Percentiles rank a stretch among this genome's conserved stretches.
phyloP scores from a whole-genome alignment of 352 stramenopile species.

The Pythium phragmiticola region DNA sequence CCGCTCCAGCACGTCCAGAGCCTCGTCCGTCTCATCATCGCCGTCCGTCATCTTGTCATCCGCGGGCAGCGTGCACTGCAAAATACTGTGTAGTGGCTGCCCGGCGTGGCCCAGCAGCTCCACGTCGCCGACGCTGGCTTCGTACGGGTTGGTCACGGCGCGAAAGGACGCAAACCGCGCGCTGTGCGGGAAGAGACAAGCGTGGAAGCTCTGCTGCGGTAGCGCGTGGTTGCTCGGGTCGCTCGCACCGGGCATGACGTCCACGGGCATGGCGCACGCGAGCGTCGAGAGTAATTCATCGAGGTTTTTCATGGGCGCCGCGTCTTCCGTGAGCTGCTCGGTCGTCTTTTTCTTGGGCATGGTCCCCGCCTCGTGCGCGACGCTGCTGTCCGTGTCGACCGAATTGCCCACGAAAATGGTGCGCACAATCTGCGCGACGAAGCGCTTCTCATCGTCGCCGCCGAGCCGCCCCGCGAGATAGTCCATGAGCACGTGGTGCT shows the following conservation, averaged over 20 bases:
- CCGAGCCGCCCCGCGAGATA: slow-evolving; percentile 73
- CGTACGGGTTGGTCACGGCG: slow-evolving; percentile 93
- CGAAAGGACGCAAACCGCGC: slow-evolving; percentile 79
- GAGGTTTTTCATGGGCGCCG: slow-evolving; percentile 57
- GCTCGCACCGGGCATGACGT: slow-evolving; percentile 86
- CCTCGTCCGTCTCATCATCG: slow-evolving; percentile 28
- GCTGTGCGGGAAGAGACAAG: slow-evolving; percentile 89
- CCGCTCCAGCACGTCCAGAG: slow-evolving; percentile 56
- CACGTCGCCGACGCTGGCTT: slow-evolving; percentile 58
- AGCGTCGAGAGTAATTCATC: slow-evolving; percentile 77
- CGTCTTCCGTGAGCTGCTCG: slow-evolving; percentile 40
- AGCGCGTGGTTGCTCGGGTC: slow-evolving; percentile 90
- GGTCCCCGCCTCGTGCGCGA: not conserved
- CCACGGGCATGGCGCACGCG: slow-evolving; percentile 83
- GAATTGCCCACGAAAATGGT: slow-evolving; percentile 76
- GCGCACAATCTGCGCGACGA: slow-evolving; percentile 70
- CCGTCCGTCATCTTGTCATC: slow-evolving; percentile 27
- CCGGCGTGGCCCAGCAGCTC: slow-evolving; percentile 86
- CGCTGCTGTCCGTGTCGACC: slow-evolving; percentile 28
- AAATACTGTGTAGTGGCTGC: slow-evolving; percentile 85
- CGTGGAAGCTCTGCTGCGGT: slow-evolving; percentile 94
- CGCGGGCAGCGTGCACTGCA: slow-evolving; percentile 51
- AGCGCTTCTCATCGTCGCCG: slow-evolving; percentile 46
- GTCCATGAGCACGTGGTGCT: slow-evolving; percentile 69
- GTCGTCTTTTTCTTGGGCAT: slow-evolving; percentile 47